Percentiles rank a stretch among this genome's conserved stretches.
phyloP scores from a whole-genome alignment of 768 basidiomycete species.

The Panellus pusillus region DNA sequence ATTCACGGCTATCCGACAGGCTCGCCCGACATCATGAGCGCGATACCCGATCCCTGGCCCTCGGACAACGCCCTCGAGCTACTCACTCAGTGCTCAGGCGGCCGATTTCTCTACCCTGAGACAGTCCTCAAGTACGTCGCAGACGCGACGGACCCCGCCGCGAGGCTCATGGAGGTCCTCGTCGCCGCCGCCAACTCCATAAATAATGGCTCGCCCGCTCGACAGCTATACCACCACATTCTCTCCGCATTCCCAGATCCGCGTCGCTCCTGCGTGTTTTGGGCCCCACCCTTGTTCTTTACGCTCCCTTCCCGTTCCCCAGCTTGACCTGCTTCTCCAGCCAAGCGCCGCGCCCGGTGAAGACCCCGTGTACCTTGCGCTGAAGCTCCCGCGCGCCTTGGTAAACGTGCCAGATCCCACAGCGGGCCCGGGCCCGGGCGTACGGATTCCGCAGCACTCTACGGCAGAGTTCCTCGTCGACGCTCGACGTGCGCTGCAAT shows the following conservation, averaged over 20 bases:
- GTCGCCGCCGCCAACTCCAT: slow-evolving; percentile 4
- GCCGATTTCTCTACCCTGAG: slow-evolving; percentile 19
- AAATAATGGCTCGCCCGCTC: neutral
- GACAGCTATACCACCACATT: slow-evolving; percentile 20
- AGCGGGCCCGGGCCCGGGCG: neutral
- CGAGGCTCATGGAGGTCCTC: slow-evolving; percentile 14
- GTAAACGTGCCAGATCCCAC: slow-evolving; percentile 13
- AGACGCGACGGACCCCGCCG: slow-evolving; percentile 1
- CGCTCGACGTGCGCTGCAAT: slow-evolving; percentile 1
- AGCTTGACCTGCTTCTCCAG: slow-evolving; percentile 7
- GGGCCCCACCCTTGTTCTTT: slow-evolving; percentile 6
- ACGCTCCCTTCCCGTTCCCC: slow-evolving; percentile 5
- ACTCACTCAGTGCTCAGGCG: slow-evolving; percentile 8
- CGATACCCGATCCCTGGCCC: slow-evolving; percentile 25
- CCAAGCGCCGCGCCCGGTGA: neutral
- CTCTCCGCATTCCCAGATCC: slow-evolving; percentile 3
- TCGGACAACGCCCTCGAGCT: slow-evolving; percentile 22
- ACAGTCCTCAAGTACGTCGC: slow-evolving; percentile 19
- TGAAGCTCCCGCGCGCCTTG: slow-evolving; percentile 9
- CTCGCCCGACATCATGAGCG: slow-evolving; percentile 18
- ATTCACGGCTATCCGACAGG: slow-evolving; percentile 17
- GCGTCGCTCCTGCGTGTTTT: slow-evolving; percentile 7
- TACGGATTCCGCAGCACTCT: slow-evolving; percentile 9
- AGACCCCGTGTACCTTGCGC: neutral
- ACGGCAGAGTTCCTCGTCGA: slow-evolving; percentile 17